These are phyloP conservation scores for Stemphylium beticola DNA, from an alignment of 2,329 filamentous ascomycete species.

Conservation along the genomic window DNA sequence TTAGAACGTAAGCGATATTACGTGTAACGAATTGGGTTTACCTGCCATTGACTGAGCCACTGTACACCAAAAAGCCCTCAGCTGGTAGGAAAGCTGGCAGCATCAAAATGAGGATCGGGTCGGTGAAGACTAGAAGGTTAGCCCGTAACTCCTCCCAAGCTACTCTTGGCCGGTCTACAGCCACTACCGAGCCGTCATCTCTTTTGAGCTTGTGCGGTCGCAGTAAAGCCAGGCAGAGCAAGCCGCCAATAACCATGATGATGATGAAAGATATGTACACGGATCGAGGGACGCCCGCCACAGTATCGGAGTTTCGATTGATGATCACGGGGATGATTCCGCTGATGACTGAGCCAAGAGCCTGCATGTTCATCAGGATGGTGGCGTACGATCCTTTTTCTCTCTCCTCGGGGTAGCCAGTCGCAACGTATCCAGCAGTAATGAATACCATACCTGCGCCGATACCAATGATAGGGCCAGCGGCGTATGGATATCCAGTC, in stretches of 20 bases:
- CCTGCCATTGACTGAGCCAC: conserved; percentile 43
- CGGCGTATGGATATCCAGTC: conserved; percentile 38
- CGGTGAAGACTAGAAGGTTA: conserved; percentile 36
- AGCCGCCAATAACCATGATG: conserved; percentile 37
- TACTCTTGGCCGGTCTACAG: conserved; percentile 33
- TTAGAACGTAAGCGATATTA: background rate
- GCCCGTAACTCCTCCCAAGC: conserved; percentile 35
- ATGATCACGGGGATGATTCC: conserved; percentile 43
- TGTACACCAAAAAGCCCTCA: conserved; percentile 40
- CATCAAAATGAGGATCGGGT: conserved; percentile 38
- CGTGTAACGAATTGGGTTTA: background rate
- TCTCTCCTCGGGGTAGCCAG: conserved; percentile 39
- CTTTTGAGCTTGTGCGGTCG: conserved; percentile 36
- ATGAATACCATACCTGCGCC: conserved; percentile 44
- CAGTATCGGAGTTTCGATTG: conserved; percentile 36
- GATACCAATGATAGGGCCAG: conserved; percentile 41
- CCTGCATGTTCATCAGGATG: conserved; percentile 42
- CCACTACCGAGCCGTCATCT: conserved; percentile 40
- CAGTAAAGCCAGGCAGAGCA: conserved; percentile 33
- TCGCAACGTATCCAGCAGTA: conserved; percentile 40
- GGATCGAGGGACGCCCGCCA: conserved; percentile 36
- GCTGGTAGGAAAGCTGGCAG: conserved; percentile 38
- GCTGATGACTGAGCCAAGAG: conserved; percentile 35
- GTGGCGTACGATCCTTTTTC: conserved; percentile 40
- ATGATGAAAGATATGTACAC: conserved; percentile 40